Evolutionary conservation across 2,329 filamentous ascomycete species (phyloP), one percentile per base, ranked within the genome.

Genomic region (Calonectria montana): DNA sequence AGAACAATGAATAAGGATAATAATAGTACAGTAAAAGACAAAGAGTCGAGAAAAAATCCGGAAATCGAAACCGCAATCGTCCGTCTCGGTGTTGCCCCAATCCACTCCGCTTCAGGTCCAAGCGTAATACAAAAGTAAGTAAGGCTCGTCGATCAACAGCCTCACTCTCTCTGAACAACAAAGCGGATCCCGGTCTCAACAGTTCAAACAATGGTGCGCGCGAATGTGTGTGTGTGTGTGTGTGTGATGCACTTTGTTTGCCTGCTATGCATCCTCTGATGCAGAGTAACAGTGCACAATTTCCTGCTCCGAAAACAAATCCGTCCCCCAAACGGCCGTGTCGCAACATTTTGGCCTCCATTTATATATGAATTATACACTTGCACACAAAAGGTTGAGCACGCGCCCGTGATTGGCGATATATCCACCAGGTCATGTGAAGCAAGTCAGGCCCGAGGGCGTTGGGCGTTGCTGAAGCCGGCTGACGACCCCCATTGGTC

Each of bases 391-490:
- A 61, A 16, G 39, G 37, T 29, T 23, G 47, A 16, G 23, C 15
- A 7, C 8, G 29, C 29, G 37, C 69, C 64, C 64, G 63, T 71
- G 63, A 71, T 71, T 57, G 64, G 47, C n/a, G 55, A 68, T 18
- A 39, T 47, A 37, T n/a, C 43, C 55, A 62, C 53, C 31, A 55
- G 37, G 69, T 71, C 69, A 71, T 62, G 69, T 71, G 69, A 62
- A 48, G 59, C 64, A 25, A 29, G 69, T 71, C 69, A 71, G 64
- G 55, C 63, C 39, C 25, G n/a, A 57, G 31, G 18, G 31, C 53
- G 53, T 57, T 55, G 25, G 37, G 45, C 57, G 55, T 37, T 67
- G 47, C 47, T 63, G 47, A 67, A 39, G 41, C 55, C 67, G 67
- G 55, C 57, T 67, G 69, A 71, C 66, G 41, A 31, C 39, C 39